Evolutionary conservation across 768 basidiomycete genomes (phyloP).

Genomic region (Coprinellus aureogranulatus): DNA sequence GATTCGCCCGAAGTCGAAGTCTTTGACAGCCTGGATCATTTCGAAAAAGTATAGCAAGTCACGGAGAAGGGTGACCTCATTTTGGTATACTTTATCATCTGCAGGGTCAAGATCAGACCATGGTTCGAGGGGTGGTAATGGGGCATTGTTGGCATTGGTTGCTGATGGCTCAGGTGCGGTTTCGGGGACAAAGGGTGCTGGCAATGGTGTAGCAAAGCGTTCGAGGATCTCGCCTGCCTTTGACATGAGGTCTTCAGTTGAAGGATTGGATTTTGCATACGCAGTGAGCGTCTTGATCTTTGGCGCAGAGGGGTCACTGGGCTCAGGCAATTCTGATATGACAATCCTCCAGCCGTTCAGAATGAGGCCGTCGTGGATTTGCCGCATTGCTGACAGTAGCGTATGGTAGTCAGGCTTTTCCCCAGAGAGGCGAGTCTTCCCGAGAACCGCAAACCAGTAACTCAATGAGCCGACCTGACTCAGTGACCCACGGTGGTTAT

Average conservation of each 20-base stretch:
- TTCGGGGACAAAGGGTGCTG: background rate
- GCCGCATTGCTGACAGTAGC: conserved; percentile 14
- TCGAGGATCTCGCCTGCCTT: background rate
- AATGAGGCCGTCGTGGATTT: conserved; percentile 25
- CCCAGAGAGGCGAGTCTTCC: conserved; percentile 21
- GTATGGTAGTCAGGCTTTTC: conserved; percentile 31
- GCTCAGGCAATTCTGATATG: background rate
- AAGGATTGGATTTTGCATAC: background rate
- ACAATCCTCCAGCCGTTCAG: conserved; percentile 22
- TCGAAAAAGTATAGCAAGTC: background rate
- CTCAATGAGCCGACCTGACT: conserved; percentile 17
- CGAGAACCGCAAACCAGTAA: conserved; percentile 22
- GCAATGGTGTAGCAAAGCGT: background rate
- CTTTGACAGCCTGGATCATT: background rate
- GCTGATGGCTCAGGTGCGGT: background rate
- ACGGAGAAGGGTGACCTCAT: background rate
- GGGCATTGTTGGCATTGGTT: background rate
- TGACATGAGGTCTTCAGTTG: background rate
- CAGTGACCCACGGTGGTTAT: conserved; percentile 21
- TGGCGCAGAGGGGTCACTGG: background rate
- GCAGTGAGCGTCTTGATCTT: background rate
- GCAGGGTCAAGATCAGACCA: background rate
- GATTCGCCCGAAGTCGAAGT: background rate
- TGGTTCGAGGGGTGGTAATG: background rate
- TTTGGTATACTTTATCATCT: background rate